Evolutionary conservation across 2,329 filamentous ascomycete species (phyloP).

Genomic region (Monilinia fructigena): DNA sequence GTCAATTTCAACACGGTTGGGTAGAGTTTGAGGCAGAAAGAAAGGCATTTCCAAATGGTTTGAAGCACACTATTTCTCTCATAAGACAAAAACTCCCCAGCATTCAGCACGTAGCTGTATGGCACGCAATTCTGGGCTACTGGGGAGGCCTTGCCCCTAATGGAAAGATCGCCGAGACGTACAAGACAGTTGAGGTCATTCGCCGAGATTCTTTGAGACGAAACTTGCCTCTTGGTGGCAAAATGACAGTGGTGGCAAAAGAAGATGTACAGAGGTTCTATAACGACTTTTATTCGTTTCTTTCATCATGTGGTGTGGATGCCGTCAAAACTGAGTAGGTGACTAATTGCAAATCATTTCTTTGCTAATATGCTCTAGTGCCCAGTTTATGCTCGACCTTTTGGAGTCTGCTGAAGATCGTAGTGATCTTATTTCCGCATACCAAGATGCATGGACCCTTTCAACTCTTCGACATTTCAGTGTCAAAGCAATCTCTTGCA

Average conservation of each 20-base stretch:
- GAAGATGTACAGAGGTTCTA: conserved; percentile 77
- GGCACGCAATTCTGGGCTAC: conserved; percentile 86
- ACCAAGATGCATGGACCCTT: conserved; percentile 84
- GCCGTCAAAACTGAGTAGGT: conserved; percentile 79
- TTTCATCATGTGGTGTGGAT: conserved; percentile 72
- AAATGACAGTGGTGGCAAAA: conserved; percentile 70
- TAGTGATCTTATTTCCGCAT: conserved; percentile 68
- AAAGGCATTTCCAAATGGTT: conserved; percentile 73
- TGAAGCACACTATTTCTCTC: conserved; percentile 66
- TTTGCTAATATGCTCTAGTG: conserved; percentile 40
- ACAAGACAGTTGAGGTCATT: conserved; percentile 67
- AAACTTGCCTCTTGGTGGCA: conserved; percentile 55
- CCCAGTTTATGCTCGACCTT: conserved; percentile 83
- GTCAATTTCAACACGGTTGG: conserved; percentile 65
- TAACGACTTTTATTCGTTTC: conserved; percentile 85
- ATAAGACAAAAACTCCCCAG: conserved; percentile 69
- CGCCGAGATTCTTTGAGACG: conserved; percentile 49
- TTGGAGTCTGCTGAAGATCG: conserved; percentile 67
- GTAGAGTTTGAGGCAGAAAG: conserved; percentile 82
- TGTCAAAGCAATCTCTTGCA: conserved; percentile 82
- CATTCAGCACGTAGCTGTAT: conserved; percentile 84
- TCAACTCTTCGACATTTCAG: conserved; percentile 76
- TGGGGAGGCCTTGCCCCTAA: conserved; percentile 84
- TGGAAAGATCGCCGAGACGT: conserved; percentile 71
- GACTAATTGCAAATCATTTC: background rate